Percentiles rank a stretch among this genome's conserved stretches.
Evolutionary conservation across 257 asterid genomes (phyloP).

Genomic region (Lavandula angustifolia): DNA sequence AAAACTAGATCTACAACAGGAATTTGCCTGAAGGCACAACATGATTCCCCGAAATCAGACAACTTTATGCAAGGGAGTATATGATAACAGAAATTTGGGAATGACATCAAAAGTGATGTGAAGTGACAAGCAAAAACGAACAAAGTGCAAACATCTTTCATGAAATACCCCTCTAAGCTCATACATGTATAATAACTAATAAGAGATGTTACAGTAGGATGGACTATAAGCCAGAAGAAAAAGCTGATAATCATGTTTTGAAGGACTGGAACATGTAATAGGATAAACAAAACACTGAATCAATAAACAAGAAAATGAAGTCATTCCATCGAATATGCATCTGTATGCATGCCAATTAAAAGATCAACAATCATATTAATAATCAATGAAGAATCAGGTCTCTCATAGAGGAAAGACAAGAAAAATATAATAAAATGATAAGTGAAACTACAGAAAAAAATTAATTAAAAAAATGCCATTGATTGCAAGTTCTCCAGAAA

Average conservation of each 20-base stretch:
- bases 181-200: not conserved
- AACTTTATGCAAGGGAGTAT: constrained; percentile 8
- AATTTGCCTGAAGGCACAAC: constrained; percentile 17
- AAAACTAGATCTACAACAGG: not conserved
- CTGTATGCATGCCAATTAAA: no score
- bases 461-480: not conserved
- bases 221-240: not conserved
- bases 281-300: not conserved
- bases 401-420: not conserved
- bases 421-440: constrained; percentile 8
- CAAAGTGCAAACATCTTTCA: constrained; percentile 7
- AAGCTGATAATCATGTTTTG: constrained; percentile 8
- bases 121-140: constrained; percentile 10
- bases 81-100: constrained; percentile 2
- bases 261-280: constrained; percentile 10
- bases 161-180: constrained; percentile 2
- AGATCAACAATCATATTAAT: not conserved
- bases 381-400: constrained; percentile 23
- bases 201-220: not conserved
- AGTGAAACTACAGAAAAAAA: constrained; percentile 2
- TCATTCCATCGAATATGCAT: no score
- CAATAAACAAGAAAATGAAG: constrained; percentile 3
- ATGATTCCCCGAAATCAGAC: constrained; percentile 12
- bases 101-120: not conserved
- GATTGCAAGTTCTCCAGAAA: constrained; percentile 1